A percentile compares a stretch with the other conserved stretches of the same genome.
Evolutionary conservation across 192 early-diverging fungal species (phyloP).

Genomic region (Backusella morwellensis): DNA sequence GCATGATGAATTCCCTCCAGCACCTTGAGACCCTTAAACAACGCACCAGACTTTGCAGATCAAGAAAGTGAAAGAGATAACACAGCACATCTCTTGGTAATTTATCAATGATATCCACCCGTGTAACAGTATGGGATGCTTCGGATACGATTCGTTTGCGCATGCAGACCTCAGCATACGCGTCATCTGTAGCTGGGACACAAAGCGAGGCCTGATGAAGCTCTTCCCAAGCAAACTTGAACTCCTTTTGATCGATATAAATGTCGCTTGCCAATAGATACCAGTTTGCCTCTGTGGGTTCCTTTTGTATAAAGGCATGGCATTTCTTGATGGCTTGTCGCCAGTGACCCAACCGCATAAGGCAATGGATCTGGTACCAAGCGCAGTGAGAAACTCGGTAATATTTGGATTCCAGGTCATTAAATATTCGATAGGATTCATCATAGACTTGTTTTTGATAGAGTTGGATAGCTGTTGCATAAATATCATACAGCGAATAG

Average conservation of each 20-base stretch:
- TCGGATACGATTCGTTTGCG: not conserved
- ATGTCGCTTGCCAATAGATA: not conserved
- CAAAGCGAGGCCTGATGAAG: not conserved
- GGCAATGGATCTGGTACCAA: slow-evolving; percentile 10
- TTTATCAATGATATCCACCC: not conserved
- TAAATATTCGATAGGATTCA: not conserved
- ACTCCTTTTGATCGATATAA: not conserved
- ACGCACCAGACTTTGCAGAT: not conserved
- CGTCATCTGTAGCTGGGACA: not conserved
- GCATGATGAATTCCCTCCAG: slow-evolving; percentile 1
- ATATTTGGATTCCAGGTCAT: not conserved
- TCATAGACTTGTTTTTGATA: not conserved
- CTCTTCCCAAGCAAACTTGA: not conserved
- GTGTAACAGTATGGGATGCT: not conserved
- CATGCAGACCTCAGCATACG: not conserved
- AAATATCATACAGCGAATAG: not conserved
- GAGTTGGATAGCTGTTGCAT: not conserved
- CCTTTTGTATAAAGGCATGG: not conserved
- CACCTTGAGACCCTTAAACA: slow-evolving; percentile 4
- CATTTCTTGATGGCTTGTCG: slow-evolving; percentile 6
- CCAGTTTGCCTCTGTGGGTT: not conserved
- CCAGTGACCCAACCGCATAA: not conserved
- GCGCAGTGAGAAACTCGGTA: not conserved
- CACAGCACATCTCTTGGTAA: slow-evolving; percentile 14
- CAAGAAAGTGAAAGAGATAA: not conserved